A percentile compares a stretch with the other conserved stretches of the same genome.
phyloP scores from a whole-genome alignment of 2,329 filamentous ascomycete species.

The Elsinoe arachidis region DNA sequence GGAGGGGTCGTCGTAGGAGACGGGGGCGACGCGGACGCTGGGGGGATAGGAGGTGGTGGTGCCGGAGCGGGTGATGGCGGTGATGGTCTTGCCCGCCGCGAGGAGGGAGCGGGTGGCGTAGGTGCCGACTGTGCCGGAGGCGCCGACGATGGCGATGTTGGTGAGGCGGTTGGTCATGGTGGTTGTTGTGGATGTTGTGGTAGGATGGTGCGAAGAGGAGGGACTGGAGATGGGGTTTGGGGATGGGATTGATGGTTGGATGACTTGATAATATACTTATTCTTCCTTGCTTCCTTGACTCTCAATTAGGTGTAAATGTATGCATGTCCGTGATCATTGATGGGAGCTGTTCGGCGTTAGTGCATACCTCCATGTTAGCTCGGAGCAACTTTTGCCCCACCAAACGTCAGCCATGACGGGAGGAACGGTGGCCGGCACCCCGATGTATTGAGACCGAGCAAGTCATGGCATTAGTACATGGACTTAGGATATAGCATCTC shows the following conservation, averaged over 20 bases:
- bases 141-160: slow-evolving; percentile 34
- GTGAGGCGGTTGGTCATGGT: slow-evolving; percentile 21
- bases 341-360: too few species aligned
- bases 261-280: too few species aligned
- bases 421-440: too few species aligned
- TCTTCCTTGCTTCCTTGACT: too few species aligned
- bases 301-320: too few species aligned
- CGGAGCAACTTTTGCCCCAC: too few species aligned
- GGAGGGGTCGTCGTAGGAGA: slow-evolving; percentile 22
- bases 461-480: too few species aligned
- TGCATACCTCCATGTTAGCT: too few species aligned
- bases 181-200: background rate
- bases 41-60: slow-evolving; percentile 31
- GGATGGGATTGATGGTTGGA: background rate
- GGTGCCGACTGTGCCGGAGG: slow-evolving; percentile 19
- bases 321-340: too few species aligned
- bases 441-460: too few species aligned
- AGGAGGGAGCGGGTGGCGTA: slow-evolving; percentile 27
- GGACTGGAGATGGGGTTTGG: background rate
- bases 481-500: too few species aligned
- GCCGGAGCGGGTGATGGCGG: slow-evolving; percentile 33
- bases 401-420: too few species aligned
- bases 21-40: slow-evolving; percentile 19
- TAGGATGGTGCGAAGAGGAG: background rate
- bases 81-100: slow-evolving; percentile 26